These are phyloP conservation scores for Panaeolus papilionaceus DNA, from an alignment of 768 basidiomycete genomes.

Conservation along the genomic window DNA sequence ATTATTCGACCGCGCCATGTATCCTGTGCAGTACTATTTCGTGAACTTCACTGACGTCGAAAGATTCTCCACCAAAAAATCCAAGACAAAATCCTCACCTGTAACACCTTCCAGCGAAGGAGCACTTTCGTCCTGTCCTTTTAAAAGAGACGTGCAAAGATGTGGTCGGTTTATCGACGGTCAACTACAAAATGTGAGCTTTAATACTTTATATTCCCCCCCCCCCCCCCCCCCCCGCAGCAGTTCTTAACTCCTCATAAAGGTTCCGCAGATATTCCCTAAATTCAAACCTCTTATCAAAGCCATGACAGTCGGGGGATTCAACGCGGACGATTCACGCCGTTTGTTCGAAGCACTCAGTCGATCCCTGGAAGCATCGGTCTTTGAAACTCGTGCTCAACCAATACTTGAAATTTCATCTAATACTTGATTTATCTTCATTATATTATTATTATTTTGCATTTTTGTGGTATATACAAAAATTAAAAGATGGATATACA, in stretches of 20 bases:
- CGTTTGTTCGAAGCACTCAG: slow-evolving; percentile 57
- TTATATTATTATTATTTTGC: not conserved
- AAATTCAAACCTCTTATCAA: slow-evolving; percentile 52
- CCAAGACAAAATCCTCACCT: slow-evolving; percentile 21
- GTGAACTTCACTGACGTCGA: slow-evolving; percentile 34
- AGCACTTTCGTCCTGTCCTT: slow-evolving; percentile 27
- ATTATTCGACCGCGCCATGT: slow-evolving; percentile 41
- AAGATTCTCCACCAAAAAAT: slow-evolving; percentile 20
- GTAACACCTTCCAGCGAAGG: slow-evolving; percentile 18
- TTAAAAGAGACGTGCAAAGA: slow-evolving; percentile 45
- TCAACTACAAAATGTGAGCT: slow-evolving; percentile 41
- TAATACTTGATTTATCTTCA: not conserved
- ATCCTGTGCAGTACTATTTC: slow-evolving; percentile 48
- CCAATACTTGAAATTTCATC: slow-evolving; percentile 8
- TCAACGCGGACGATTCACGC: slow-evolving; percentile 55
- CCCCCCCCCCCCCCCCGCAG: not conserved
- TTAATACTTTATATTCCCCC: not conserved
- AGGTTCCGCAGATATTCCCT: slow-evolving; percentile 47
- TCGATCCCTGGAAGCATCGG: slow-evolving; percentile 46
- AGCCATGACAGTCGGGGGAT: slow-evolving; percentile 53
- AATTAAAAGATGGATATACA: not conserved
- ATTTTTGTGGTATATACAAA: not conserved
- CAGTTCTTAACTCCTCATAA: not conserved
- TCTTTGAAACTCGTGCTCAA: slow-evolving; percentile 40
- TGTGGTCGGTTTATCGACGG: slow-evolving; percentile 45